phyloP scores from a whole-genome alignment of 1,284 basidiomycete species.

The Moniliella sp. region DNA sequence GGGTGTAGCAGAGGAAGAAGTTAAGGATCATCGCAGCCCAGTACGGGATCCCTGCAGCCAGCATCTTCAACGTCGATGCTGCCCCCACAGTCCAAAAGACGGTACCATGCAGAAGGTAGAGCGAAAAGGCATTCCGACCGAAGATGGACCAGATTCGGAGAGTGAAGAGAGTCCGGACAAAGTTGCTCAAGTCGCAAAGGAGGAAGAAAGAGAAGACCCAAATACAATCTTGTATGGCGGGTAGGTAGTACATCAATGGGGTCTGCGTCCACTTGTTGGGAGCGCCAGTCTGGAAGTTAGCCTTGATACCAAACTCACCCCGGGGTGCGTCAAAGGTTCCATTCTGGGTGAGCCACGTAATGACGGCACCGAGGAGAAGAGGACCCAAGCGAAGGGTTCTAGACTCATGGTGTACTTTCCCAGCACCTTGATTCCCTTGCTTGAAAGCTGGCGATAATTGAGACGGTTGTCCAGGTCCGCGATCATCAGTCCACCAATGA shows the following conservation, averaged over 20 bases:
- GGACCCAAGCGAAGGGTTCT: slow-evolving; percentile 14
- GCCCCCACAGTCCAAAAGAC: slow-evolving; percentile 20
- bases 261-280: slow-evolving; percentile 7
- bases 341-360: no score
- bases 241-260: slow-evolving; percentile 7
- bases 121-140: slow-evolving; percentile 12
- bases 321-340: no score
- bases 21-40: slow-evolving; percentile 18
- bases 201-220: slow-evolving; percentile 18
- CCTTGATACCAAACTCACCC: slow-evolving; percentile 12
- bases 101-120: slow-evolving; percentile 19
- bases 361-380: slow-evolving; percentile 11
- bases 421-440: slow-evolving; percentile 11
- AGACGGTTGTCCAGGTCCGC: slow-evolving; percentile 20
- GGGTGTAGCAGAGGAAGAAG: slow-evolving; percentile 10
- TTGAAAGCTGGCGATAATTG: slow-evolving; percentile 13
- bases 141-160: slow-evolving; percentile 15
- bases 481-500: slow-evolving; percentile 19
- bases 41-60: slow-evolving; percentile 10
- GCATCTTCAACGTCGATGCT: slow-evolving; percentile 13
- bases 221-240: no score
- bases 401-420: slow-evolving; percentile 9
- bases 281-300: slow-evolving; percentile 7
- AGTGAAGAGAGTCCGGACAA: slow-evolving; percentile 15
- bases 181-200: slow-evolving; percentile 10